phyloP scores from a whole-genome alignment of 1,139 yeast species.

The Lodderomyces parapsilosis region DNA sequence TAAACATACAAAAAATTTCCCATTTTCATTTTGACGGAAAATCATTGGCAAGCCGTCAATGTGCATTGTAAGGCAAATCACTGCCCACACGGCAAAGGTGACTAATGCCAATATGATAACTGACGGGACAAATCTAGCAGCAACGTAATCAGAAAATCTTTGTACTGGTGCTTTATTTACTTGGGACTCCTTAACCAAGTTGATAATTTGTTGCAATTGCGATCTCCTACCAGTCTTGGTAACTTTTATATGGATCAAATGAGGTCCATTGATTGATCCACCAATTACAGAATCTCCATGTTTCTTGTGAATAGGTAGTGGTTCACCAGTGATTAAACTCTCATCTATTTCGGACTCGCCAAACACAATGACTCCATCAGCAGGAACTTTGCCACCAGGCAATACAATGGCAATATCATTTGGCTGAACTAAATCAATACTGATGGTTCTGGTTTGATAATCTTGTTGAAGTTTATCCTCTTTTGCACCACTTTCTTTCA shows the following conservation, averaged over 20 bases:
- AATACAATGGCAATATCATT: conserved; percentile 74
- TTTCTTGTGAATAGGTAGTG: conserved; percentile 65
- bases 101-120: conserved; percentile 59
- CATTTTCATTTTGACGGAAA: conserved; percentile 53
- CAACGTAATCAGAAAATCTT: conserved; percentile 79
- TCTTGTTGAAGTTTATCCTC: conserved; percentile 13
- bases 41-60: conserved; percentile 45
- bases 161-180: conserved; percentile 88
- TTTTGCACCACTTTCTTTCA: conserved; percentile 12
- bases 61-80: conserved; percentile 34
- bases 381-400: conserved; percentile 89
- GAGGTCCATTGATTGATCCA: conserved; percentile 86
- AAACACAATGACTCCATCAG: conserved; percentile 77
- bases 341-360: conserved; percentile 89
- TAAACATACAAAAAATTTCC: conserved; percentile 67
- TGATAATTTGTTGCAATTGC: conserved; percentile 82
- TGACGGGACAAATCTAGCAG: conserved; percentile 82
- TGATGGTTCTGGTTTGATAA: conserved; percentile 38
- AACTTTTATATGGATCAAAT: conserved; percentile 68
- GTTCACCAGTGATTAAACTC: conserved; percentile 87
- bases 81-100: conserved; percentile 73
- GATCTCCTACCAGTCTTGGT: conserved; percentile 77
- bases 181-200: conserved; percentile 87
- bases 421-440: conserved; percentile 74
- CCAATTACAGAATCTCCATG: conserved; percentile 72